A percentile compares a stretch with the other conserved stretches of the same genome.
Evolutionary conservation across 495 filamentous ascomycete species (phyloP).

Genomic region (Penicillium daleae): DNA sequence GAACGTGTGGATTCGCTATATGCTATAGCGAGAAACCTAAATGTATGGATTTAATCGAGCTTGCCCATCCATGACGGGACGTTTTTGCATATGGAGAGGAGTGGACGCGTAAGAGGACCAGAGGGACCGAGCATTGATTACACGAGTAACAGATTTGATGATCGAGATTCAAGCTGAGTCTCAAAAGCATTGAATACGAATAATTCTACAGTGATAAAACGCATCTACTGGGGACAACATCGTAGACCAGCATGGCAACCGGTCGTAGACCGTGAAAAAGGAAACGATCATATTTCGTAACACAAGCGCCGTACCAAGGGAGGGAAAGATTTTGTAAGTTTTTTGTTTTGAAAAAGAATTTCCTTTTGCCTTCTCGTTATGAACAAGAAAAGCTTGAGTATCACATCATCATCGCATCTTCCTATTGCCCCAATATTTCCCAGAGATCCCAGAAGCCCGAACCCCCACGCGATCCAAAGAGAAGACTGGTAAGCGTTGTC

Average conservation of each 20-base stretch:
- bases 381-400: conserved; percentile 41
- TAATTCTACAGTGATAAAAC: neutral
- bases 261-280: conserved; percentile 10
- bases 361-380: conserved; percentile 42
- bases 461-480: conserved; percentile 25
- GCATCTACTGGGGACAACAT: neutral
- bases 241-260: conserved; percentile 7
- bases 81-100: no score
- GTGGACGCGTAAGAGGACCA: no score
- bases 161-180: no score
- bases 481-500: conserved; percentile 19
- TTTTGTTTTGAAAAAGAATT: conserved; percentile 31
- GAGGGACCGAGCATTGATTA: no score
- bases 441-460: conserved; percentile 27
- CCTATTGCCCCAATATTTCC: conserved; percentile 33
- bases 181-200: no score
- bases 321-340: conserved; percentile 21
- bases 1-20: no score
- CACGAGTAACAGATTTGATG: no score
- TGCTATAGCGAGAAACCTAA: no score
- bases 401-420: conserved; percentile 42
- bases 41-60: neutral
- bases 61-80: neutral
- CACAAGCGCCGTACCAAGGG: conserved; percentile 23
- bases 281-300: conserved; percentile 25